A percentile compares a stretch with the other conserved stretches of the same genome.
Evolutionary conservation across 208 protist genomes (phyloP).

Genomic region (Endotrypanum monterogeii): DNA sequence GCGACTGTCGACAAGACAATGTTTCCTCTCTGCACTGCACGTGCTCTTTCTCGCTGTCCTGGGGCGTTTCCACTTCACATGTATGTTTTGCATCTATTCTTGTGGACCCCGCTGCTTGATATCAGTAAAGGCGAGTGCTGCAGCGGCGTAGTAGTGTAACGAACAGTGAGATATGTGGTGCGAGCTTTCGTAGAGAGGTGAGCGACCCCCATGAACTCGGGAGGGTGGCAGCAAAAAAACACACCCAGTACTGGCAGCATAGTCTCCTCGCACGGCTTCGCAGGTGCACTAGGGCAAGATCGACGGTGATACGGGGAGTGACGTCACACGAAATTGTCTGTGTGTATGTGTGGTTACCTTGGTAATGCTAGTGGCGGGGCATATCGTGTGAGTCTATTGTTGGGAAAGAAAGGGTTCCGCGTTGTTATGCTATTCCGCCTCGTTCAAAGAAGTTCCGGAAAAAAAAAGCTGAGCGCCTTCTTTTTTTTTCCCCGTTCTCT

Average conservation of each 20-base stretch:
- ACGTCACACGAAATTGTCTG: neutral
- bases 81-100: neutral
- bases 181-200: neutral
- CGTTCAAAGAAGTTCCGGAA: neutral
- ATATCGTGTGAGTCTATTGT: neutral
- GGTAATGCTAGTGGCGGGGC: neutral
- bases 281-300: neutral
- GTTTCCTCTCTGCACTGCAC: neutral
- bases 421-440: neutral
- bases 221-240: neutral
- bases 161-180: neutral
- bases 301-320: neutral
- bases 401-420: neutral
- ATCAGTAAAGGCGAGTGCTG: neutral
- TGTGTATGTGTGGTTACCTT: neutral
- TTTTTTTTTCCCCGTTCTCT: neutral
- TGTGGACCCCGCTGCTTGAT: neutral
- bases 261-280: neutral
- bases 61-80: neutral
- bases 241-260: neutral
- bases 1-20: neutral
- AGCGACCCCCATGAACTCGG: neutral
- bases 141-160: constrained; percentile 7
- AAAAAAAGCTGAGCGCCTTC: neutral
- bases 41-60: neutral